A percentile compares a stretch with the other conserved stretches of the same genome.
These are phyloP conservation scores for Chenopodium formosanum DNA, from an alignment of 148 eudicot genomes.

Conservation along the genomic window DNA sequence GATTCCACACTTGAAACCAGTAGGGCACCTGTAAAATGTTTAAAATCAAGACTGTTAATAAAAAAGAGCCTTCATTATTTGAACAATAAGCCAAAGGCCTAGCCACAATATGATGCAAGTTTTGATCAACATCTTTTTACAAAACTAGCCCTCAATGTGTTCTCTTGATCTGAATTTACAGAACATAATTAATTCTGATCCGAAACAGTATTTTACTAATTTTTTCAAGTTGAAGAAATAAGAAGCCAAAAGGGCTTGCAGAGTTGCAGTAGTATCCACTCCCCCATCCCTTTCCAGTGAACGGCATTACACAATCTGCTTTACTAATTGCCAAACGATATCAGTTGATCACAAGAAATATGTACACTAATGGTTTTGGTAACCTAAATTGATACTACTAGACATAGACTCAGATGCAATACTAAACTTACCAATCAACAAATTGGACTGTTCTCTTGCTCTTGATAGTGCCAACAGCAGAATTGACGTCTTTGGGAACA, in stretches of 20 bases:
- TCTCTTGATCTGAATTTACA: background rate
- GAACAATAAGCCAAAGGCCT: background rate
- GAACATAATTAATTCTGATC: background rate
- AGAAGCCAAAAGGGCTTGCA: background rate
- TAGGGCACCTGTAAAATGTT: constrained; percentile 34
- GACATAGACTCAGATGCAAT: background rate
- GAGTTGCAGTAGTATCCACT: background rate
- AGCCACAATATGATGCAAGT: background rate
- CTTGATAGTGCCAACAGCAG: constrained; percentile 38
- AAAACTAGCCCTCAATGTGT: background rate
- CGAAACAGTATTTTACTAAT: background rate
- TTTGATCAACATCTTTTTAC: background rate
- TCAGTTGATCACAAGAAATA: background rate
- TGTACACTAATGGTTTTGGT: background rate
- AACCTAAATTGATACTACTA: background rate
- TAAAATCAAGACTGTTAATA: background rate
- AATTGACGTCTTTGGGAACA: constrained; percentile 43
- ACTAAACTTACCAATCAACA: constrained; percentile 38
- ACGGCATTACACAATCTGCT: background rate
- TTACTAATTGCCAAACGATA: background rate
- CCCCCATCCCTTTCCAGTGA: background rate
- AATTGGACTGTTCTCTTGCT: constrained; percentile 39
- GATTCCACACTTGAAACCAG: constrained; percentile 42
- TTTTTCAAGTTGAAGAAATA: background rate
- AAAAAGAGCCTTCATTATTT: background rate